Percentiles rank a stretch among this genome's conserved stretches.
Conservation (phyloP, 2,329 filamentous ascomycete genomes). For the Pseudocercospora eumusae region DNA sequence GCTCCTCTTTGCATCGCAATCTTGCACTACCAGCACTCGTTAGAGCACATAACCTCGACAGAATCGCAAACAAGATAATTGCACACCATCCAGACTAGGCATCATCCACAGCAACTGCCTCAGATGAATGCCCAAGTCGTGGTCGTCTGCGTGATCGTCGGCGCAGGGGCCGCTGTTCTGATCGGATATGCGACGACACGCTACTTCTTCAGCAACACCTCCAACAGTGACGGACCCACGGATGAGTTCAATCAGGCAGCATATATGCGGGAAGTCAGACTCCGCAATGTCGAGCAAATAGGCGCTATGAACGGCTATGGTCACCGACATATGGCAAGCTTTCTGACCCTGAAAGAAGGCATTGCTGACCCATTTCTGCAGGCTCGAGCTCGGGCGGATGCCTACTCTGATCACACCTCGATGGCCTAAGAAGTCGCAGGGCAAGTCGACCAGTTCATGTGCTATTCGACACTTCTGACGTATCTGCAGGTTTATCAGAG, state of each 20-base stretch:
- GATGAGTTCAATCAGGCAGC: constrained; percentile 29
- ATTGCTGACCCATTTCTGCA: background rate
- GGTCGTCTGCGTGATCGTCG: constrained; percentile 28
- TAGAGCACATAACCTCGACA: background rate
- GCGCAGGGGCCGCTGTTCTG: constrained; percentile 28
- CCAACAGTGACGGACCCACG: constrained; percentile 4
- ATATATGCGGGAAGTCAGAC: constrained; percentile 37
- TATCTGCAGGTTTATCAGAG: background rate
- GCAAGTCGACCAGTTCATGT: background rate
- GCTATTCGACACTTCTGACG: background rate
- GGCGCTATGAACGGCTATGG: constrained; percentile 21
- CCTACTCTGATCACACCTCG: constrained; percentile 5
- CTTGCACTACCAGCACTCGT: background rate
- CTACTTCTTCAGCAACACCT: constrained; percentile 24
- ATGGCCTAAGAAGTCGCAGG: constrained; percentile 1
- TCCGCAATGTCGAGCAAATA: constrained; percentile 28
- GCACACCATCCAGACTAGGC: background rate
- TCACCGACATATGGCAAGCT: constrained; percentile 19
- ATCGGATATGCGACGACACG: constrained; percentile 29
- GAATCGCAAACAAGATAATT: background rate
- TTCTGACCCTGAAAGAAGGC: background rate
- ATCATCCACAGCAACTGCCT: background rate
- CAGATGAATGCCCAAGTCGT: constrained; percentile 18
- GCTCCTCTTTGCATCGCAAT: background rate
- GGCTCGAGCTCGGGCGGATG: constrained; percentile 3